Percentiles rank a stretch among this genome's conserved stretches.
Conservation (phyloP, 441 rosid genomes). For the Capsella rubella region DNA sequence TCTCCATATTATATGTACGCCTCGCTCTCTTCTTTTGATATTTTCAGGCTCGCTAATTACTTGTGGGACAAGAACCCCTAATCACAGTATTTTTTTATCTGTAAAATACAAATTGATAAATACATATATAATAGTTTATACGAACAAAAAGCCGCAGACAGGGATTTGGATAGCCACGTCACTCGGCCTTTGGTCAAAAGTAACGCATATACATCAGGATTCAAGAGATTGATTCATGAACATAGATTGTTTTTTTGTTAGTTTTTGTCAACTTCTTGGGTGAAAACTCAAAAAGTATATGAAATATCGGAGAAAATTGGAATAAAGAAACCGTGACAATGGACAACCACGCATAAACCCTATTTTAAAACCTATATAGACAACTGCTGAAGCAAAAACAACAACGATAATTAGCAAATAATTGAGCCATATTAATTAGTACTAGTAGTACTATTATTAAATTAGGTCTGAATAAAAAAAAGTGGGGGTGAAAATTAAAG, state of each 20-base stretch:
- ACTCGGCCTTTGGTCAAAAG: conserved; percentile 16
- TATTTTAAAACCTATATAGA: background rate
- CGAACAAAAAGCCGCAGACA: background rate
- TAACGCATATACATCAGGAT: conserved; percentile 13
- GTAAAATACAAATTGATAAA: conserved; percentile 8
- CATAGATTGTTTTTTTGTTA: background rate
- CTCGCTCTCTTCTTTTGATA: background rate
- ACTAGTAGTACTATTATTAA: background rate
- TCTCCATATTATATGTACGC: conserved; percentile 10
- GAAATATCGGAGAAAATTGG: background rate
- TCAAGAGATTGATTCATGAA: conserved; percentile 24
- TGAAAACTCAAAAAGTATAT: conserved; percentile 6
- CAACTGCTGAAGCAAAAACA: conserved; percentile 27
- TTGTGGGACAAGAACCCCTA: conserved; percentile 13
- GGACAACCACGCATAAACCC: conserved; percentile 38
- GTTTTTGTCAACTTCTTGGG: conserved; percentile 20
- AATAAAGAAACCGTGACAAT: conserved; percentile 30
- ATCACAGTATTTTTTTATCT: conserved; percentile 11
- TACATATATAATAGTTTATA: too few species aligned
- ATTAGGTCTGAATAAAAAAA: background rate
- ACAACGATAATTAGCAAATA: conserved; percentile 17
- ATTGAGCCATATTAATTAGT: background rate
- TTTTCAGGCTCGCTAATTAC: background rate
- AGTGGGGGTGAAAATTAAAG: background rate
- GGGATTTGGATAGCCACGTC: conserved; percentile 13